phyloP scores from a whole-genome alignment of 2,329 filamentous ascomycete species.

The Colletotrichum tofieldiae region DNA sequence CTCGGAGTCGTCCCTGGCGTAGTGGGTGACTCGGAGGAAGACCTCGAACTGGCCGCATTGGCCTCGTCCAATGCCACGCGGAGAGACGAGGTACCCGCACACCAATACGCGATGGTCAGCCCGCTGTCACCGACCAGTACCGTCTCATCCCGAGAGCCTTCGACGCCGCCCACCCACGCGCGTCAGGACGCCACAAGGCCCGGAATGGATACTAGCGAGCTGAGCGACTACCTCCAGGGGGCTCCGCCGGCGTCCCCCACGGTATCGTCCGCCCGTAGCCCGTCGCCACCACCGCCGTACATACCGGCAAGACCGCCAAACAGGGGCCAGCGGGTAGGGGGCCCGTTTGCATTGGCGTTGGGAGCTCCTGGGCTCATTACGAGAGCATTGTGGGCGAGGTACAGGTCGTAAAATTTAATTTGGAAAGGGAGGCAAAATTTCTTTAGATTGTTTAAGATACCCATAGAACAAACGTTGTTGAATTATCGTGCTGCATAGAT shows the following conservation, averaged over 20 bases:
- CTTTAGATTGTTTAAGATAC: constrained; percentile 19
- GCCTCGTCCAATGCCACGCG: not conserved
- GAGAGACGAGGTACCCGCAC: constrained; percentile 4
- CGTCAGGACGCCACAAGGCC: constrained; percentile 11
- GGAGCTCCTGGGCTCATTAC: constrained; percentile 34
- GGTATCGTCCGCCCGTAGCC: constrained; percentile 23
- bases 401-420: not conserved
- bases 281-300: constrained; percentile 39
- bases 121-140: constrained; percentile 30
- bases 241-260: constrained; percentile 17
- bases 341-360: constrained; percentile 24
- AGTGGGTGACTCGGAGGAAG: constrained; percentile 6
- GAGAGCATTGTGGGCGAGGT: constrained; percentile 14
- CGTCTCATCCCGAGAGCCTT: constrained; percentile 14
- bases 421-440: not conserved
- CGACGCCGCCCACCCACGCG: constrained; percentile 3
- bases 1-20: constrained; percentile 21
- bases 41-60: constrained; percentile 30
- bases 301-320: constrained; percentile 17
- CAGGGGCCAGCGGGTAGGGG: constrained; percentile 1
- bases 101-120: constrained; percentile 32
- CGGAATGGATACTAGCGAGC: constrained; percentile 31
- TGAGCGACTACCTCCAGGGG: constrained; percentile 38
- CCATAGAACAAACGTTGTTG: not conserved
- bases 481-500: not conserved